Evolutionary conservation across 2,329 filamentous ascomycete species (phyloP), one percentile per base, ranked within the genome.

Genomic region (Penicillium frequentans): DNA sequence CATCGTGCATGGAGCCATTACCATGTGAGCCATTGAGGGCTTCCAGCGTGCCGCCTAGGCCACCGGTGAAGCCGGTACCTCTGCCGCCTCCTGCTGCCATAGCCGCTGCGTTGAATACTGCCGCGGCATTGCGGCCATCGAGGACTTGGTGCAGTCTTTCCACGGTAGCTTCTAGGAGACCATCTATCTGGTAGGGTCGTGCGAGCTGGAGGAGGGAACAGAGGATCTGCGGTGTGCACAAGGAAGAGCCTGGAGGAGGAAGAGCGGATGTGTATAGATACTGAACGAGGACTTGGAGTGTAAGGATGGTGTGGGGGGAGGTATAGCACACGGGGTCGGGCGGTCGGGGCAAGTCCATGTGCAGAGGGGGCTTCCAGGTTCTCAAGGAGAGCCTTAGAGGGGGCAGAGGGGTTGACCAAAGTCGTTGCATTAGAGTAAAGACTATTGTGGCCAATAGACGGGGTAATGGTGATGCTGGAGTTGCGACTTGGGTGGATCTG

Each of bases 41-140:
- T 65, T 74, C 76, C 31, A 75, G 69, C 4, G 69, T 79, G 24
- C 75, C 75, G 47, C 75, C 77, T 7, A 81, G 76, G 6, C 85
- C 80, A 65, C 84, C 86, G 37, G 82, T 77, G 67, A 86, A 90
- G 52, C 89, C 87, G 27, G 93, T 90, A 48, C 90, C 90, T 48
- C 92, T 86, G 0, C 95, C 95, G 26, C 95, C 93, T 11, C 95
- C 95, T 1, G 95, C 95, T 0, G 93, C 95, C 95, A 98, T 98
- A 52, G 95, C 95, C 0, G 93, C 95, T 0, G 95, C 95, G 64
- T 99, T 99, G 81, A 99, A 99, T 0, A 99, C 93, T 6, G 95
- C 95, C 0, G 95, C 95, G 0, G 95, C 93, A 65, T 98, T 99
- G 47, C 93, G 85, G 48, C 91, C 95, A 72, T 99, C 95, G 4